Base-by-base conservation (phyloP, 352 stramenopile species). In the Albugo laibachii region DNA sequence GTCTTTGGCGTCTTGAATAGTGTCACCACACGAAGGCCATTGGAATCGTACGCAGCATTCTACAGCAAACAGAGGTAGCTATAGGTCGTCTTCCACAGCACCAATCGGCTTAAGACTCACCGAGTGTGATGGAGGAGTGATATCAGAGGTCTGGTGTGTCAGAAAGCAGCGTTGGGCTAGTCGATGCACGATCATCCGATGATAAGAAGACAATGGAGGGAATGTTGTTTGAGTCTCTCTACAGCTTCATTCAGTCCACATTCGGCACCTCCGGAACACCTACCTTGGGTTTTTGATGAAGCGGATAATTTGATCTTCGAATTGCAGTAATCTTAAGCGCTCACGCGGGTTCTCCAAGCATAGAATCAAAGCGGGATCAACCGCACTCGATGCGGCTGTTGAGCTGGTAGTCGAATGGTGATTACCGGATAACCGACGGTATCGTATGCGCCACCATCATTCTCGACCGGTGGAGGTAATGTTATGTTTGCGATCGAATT, bases 161-260 rank as follows among this genome's bases (percentile, higher is more conserved):
- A 97, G 70, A 11, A 59, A 57, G 59, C 93, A 97, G n/a, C 91
- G 75, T 55, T 97, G 83, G 0, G 83, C 88, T 24, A 97, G 66
- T 1, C 91, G 81, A 64, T 97, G 91, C 8, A 96, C 57, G 57
- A 93, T 86, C 10, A 93, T 65, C 5, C 80, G 79, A 51, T 93
- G 79, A 52, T 87, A 92, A 19, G 78, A 92, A 19, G 80, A 92
- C 21, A 89, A 52, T 39, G 79, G 74, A 31, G 79, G 77, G 53
- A 92, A 86, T 43, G 68, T 69, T 13, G 89, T 62, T 45, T 89
- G 73, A 42, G 53, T 50, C 58, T 88, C 76, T 24, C 69, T 59
- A 59, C 6, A 5, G 48, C 11, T n/a, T 43, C 8, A 43, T 43
- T 24, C 16, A 43, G 20, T 8, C 3, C 20, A 24, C 38, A 8